Percentiles rank a stretch among this genome's conserved stretches.
Evolutionary conservation across 495 filamentous ascomycete genomes (phyloP).

Genomic region (Penicillium atrosanguineum): DNA sequence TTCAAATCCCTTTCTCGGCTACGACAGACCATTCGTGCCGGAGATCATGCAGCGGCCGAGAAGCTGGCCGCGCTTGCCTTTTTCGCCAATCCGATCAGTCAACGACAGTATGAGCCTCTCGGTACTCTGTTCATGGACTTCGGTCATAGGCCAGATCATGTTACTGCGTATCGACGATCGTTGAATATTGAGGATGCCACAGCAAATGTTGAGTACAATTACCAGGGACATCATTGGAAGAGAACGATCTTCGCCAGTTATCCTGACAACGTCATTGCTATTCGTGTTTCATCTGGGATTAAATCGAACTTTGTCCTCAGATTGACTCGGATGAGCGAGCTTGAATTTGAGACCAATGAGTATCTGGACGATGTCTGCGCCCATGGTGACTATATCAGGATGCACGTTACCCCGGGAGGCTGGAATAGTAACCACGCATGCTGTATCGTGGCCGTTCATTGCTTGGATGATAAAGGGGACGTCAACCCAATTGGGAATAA

Average conservation of each 20-base stretch:
- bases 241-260: slow-evolving; percentile 40
- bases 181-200: slow-evolving; percentile 40
- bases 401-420: slow-evolving; percentile 42
- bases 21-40: slow-evolving; percentile 38
- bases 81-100: slow-evolving; percentile 42
- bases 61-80: slow-evolving; percentile 37
- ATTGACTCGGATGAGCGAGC: slow-evolving; percentile 31
- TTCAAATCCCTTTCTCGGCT: slow-evolving; percentile 33
- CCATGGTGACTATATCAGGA: slow-evolving; percentile 26
- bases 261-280: slow-evolving; percentile 41
- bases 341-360: slow-evolving; percentile 41
- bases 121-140: slow-evolving; percentile 47
- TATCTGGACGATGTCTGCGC: slow-evolving; percentile 35
- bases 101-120: slow-evolving; percentile 48
- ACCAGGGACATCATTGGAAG: slow-evolving; percentile 27
- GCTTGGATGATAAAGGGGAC: slow-evolving; percentile 19
- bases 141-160: slow-evolving; percentile 27
- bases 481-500: slow-evolving; percentile 30
- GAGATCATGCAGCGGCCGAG: slow-evolving; percentile 42
- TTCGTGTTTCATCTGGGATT: slow-evolving; percentile 34
- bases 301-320: slow-evolving; percentile 26
- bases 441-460: slow-evolving; percentile 29
- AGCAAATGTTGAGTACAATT: slow-evolving; percentile 36
- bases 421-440: slow-evolving; percentile 30
- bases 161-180: slow-evolving; percentile 42